Base-by-base conservation (phyloP, 768 basidiomycete species). In the Aureoboletus auriporus region DNA sequence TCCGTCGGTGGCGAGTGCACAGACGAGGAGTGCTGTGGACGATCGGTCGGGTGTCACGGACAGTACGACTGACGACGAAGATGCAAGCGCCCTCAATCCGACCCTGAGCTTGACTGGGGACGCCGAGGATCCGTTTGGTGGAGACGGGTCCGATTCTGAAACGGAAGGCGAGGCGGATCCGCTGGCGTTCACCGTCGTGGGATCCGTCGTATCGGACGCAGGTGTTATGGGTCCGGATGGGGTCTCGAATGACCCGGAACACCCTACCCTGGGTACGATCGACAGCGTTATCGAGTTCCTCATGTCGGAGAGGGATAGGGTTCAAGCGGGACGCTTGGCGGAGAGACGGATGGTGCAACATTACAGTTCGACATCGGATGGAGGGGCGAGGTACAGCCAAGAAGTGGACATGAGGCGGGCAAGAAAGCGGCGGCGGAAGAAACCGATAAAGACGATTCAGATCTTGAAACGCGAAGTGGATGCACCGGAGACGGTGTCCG, bases 251-350 rank as follows among this genome's bases (percentile, higher is more conserved):
- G 71, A 73, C 17, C 43, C 61, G 13, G 71, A 70, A 26, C 73
- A 78, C 39, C 87, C 89, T 0, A 87, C 84, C 3, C 67, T 91
- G 12, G 89, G 89, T 0, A 77, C 79, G 44, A 75, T 91, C 13
- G 86, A 86, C 49, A 80, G 82, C 50, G 86, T 84, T 0, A 72
- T 91, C 12, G 78, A 77, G n/a, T 91, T 89, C 51, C 74, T 89
- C 42, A 84, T 83, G 37, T 80, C 79, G 9, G 88, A 90, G 62
- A 74, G 85, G 46, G 80, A 78, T 31, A 73, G 75, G 52, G 73
- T 79, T 53, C 75, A 71, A 38, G 83, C 80, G 7, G 61, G 69
- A 37, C 55, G 63, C 23, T 56, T 56, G 62, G 44, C 63, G 46
- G 65, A 59, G 52, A 52, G 56, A 34, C 62, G 63, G 52, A 49